These are phyloP conservation scores for Senna siamea DNA, from an alignment of 306 rosid genomes.

Conservation along the genomic window DNA sequence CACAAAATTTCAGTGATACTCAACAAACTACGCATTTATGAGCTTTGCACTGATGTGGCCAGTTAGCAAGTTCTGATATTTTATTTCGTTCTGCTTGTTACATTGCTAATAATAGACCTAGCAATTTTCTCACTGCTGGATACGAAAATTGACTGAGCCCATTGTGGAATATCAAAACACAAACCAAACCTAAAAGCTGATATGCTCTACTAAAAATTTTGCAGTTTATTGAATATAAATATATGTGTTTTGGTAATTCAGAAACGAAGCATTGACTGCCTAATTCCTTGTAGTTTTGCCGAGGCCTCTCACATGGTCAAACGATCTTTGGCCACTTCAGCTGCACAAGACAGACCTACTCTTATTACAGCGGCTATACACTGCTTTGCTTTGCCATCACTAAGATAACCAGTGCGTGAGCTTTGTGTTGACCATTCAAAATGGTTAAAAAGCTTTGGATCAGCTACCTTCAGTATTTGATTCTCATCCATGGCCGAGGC, in stretches of 20 bases:
- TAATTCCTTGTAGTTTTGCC: slow-evolving; percentile 34
- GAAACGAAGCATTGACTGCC: slow-evolving; percentile 1
- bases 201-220: too few relatives aligned
- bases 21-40: neutral
- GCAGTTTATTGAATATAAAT: neutral
- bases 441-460: slow-evolving; percentile 40
- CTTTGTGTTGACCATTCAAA: slow-evolving; percentile 15
- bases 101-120: neutral
- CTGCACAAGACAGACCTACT: slow-evolving; percentile 43
- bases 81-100: neutral
- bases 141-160: too few relatives aligned
- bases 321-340: slow-evolving; percentile 42
- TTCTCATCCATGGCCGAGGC: slow-evolving; percentile 34
- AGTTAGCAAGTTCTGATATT: neutral
- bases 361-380: slow-evolving; percentile 27
- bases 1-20: neutral
- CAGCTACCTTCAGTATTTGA: slow-evolving; percentile 19
- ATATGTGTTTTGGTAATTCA: slow-evolving; percentile 2
- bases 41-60: neutral
- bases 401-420: neutral
- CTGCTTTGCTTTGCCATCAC: slow-evolving; percentile 31
- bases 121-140: neutral
- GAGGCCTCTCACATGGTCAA: slow-evolving; percentile 42
- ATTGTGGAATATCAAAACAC: neutral
- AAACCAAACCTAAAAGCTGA: neutral